Conservation (phyloP, 2,329 filamentous ascomycete species). For the Botrytis porri region DNA sequence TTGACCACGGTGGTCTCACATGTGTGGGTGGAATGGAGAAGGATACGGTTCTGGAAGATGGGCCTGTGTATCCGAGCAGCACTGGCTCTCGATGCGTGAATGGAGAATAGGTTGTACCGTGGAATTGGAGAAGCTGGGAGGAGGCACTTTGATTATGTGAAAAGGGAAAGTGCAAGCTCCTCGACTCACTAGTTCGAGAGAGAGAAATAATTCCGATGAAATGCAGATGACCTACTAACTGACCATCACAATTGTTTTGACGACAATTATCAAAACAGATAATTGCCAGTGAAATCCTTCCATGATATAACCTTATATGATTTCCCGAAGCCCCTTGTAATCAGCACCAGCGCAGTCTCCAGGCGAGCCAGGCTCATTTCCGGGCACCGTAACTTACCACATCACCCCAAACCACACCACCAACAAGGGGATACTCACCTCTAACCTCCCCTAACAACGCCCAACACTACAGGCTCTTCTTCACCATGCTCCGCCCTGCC, state of each 20-base stretch:
- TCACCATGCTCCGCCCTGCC: constrained; percentile 14
- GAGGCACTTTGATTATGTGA: not conserved
- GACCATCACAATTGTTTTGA: not conserved
- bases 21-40: not conserved
- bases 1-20: not conserved
- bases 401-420: not conserved
- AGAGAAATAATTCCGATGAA: not conserved
- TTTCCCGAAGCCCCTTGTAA: not conserved
- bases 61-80: too few relatives aligned
- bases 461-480: constrained; percentile 3
- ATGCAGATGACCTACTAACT: too few relatives aligned
- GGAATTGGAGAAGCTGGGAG: too few relatives aligned
- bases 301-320: too few relatives aligned
- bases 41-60: too few relatives aligned
- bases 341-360: not conserved
- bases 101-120: too few relatives aligned
- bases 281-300: not conserved
- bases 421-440: constrained; percentile 3
- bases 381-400: constrained; percentile 12
- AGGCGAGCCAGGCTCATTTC: not conserved
- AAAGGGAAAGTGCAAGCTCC: not conserved
- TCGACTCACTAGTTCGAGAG: not conserved
- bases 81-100: too few relatives aligned
- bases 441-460: not conserved
- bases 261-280: not conserved